Conservation (phyloP, 805 yeast species). For the Candida wancherniae region DNA sequence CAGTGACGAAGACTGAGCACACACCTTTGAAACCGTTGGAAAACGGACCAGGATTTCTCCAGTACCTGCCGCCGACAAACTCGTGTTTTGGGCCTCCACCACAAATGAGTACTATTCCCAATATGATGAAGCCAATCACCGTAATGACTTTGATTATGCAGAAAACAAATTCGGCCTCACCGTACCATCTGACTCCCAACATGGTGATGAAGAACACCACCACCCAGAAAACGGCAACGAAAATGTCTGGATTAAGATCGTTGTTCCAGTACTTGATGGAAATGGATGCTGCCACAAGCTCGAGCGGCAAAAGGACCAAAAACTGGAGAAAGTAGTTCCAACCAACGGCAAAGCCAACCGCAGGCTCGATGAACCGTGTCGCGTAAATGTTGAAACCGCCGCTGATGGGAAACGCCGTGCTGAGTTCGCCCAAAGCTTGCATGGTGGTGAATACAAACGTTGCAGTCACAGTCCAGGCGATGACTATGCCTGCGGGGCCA, state of each 20-base stretch:
- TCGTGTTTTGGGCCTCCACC: conserved; percentile 44
- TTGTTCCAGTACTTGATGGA: conserved; percentile 51
- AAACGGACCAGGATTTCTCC: conserved; percentile 36
- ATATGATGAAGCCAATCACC: conserved; percentile 53
- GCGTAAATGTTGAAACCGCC: conserved; percentile 52
- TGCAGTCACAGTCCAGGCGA: conserved; percentile 36
- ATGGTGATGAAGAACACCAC: conserved; percentile 30
- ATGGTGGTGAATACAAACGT: conserved; percentile 30
- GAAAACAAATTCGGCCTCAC: conserved; percentile 62
- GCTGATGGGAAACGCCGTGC: conserved; percentile 48
- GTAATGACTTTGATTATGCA: conserved; percentile 62
- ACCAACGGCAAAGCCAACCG: conserved; percentile 68
- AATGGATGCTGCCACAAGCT: conserved; percentile 58
- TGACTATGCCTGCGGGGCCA: conserved; percentile 61
- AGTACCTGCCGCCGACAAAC: conserved; percentile 34
- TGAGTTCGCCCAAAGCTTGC: conserved; percentile 46
- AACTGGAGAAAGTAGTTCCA: conserved; percentile 59
- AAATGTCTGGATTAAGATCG: conserved; percentile 49
- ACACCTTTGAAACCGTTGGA: conserved; percentile 35
- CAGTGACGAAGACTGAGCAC: conserved; percentile 36
- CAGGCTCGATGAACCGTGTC: conserved; percentile 62
- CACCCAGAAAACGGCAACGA: conserved; percentile 55
- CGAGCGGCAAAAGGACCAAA: conserved; percentile 59
- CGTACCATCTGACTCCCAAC: conserved; percentile 24
- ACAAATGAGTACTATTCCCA: conserved; percentile 47